Base-by-base conservation (phyloP, 2,329 filamentous ascomycete genomes). In the Tetracladium maxilliforme region DNA sequence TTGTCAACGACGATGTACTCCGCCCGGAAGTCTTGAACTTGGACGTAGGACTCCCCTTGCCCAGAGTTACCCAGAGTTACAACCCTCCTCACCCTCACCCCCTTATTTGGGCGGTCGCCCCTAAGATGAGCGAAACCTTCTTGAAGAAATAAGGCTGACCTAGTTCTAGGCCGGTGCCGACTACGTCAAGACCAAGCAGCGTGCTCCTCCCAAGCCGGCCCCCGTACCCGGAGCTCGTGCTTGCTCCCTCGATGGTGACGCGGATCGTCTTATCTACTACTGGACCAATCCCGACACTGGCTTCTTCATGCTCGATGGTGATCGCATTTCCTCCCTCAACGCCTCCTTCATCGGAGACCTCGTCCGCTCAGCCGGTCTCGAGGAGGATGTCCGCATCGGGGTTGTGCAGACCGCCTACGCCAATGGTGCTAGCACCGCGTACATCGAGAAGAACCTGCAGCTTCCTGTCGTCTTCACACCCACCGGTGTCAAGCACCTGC, bases 331-430 rank as follows among this genome's bases (percentile, higher is more conserved):
- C 5, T 93, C 86, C 3, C 73, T 98, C 25, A 82, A 83, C 9
- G 90, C 90, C 21, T 82, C 80, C 2, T 98, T 94, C 58, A 83
- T 98, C 34, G 81, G 78, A 19, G 86, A 95, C 36, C 75, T 94
- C 16, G 72, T 84, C 25, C 71, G 74, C 29, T 77, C 74, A 31
- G 81, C 83, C 28, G 81, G 81, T 10, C 66, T 98, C 16, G 63
- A 72, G 24, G 69, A 79, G 15, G 76, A 86, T 33, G 64, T 95
- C 36, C 83, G 80, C 44, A 86, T 95, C 33, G 90, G 87, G 30
- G 82, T 98, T 26, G 79, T 98, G 9, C 90, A 98, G 56, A 98
- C 90, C 2, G 90, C 90, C 12, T 98, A 98, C 48, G 90, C 90
- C 49, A 98, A 98, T 50, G 90, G 90, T 24, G 79, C 87, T 14